A percentile compares a stretch with the other conserved stretches of the same genome.
phyloP scores from a whole-genome alignment of 2,329 filamentous ascomycete genomes.

The Diaporthe vexans region DNA sequence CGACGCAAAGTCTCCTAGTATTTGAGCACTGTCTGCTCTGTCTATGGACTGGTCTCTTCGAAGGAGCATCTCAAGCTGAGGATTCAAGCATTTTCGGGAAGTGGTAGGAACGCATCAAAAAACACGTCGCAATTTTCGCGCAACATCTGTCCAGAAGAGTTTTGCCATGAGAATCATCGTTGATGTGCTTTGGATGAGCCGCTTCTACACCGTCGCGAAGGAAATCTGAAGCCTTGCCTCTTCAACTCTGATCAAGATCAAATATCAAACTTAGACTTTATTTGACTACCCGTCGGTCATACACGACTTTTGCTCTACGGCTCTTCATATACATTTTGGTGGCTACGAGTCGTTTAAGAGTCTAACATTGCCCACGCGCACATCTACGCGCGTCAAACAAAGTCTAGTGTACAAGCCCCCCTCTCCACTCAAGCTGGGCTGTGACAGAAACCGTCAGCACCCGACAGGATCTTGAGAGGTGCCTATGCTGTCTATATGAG shows the following conservation, averaged over 20 bases:
- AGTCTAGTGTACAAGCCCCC: slow-evolving; percentile 6
- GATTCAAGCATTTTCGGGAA: neutral
- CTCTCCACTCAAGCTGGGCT: neutral
- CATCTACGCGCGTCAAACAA: neutral
- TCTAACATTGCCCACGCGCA: slow-evolving; percentile 6
- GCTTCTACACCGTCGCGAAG: too few relatives aligned
- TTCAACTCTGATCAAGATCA: neutral
- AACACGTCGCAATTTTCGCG: neutral
- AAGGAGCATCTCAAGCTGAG: neutral
- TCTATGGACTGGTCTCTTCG: neutral
- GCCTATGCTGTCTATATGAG: slow-evolving; percentile 10
- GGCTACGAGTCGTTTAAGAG: neutral
- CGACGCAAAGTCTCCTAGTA: neutral
- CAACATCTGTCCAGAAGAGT: neutral
- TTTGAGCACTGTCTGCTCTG: neutral
- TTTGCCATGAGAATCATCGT: too few relatives aligned
- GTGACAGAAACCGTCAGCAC: neutral
- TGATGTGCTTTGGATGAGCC: neutral
- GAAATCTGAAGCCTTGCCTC: neutral
- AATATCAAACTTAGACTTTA: neutral
- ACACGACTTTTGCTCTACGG: neutral
- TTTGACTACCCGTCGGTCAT: too few relatives aligned
- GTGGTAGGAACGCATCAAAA: neutral
- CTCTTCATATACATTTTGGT: neutral
- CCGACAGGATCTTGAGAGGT: neutral